Base-by-base conservation (phyloP, 768 basidiomycete species). In the Amylocystis lapponica region DNA sequence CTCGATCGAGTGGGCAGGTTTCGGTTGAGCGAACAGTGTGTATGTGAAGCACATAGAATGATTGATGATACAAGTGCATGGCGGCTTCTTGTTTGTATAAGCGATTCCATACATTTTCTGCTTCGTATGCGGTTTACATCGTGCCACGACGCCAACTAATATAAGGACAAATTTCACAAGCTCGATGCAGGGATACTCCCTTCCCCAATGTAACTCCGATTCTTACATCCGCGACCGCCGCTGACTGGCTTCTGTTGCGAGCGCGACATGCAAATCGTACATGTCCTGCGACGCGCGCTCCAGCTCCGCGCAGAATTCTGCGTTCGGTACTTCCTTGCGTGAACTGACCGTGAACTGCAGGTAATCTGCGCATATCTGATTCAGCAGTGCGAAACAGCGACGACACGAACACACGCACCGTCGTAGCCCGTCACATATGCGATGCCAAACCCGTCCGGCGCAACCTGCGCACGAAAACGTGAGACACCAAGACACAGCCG, bases 391-490 rank as follows among this genome's bases (percentile, higher is more conserved):
- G 27, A 25, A 23, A 29, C 25, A 27, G 21, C 32, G 16, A n/a
- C 11, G 25, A 39, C 41, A 7, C n/a, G 29, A n/a, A 30, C 27
- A 27, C 40, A 16, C 45, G 43, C 23, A 41, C 57, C 20, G 45
- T 45, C 44, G 27, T 46, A 49, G 12, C 88, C 87, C n/a, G 93
- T 93, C 77, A 91, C 83, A 58, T 97, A 97, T 11, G 91, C 86
- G 23, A 97, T 84, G 25, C 94, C 94, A 58, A 94, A 97, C 1
- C 94, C 94, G 51, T 96, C 83, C 1, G 88, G 83, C 20, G 95
- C 90, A 34, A 97, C 87, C 75, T 76, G 44, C 26, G 14, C 14
- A 31, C n/a, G 25, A 12, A 13, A 20, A 12, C 36, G 33, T 36
- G 3, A n/a, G n/a, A n/a, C n/a, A n/a, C n/a, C n/a, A n/a, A n/a